Conservation (phyloP, 257 asterid genomes). For the Buddleja alternifolia region DNA sequence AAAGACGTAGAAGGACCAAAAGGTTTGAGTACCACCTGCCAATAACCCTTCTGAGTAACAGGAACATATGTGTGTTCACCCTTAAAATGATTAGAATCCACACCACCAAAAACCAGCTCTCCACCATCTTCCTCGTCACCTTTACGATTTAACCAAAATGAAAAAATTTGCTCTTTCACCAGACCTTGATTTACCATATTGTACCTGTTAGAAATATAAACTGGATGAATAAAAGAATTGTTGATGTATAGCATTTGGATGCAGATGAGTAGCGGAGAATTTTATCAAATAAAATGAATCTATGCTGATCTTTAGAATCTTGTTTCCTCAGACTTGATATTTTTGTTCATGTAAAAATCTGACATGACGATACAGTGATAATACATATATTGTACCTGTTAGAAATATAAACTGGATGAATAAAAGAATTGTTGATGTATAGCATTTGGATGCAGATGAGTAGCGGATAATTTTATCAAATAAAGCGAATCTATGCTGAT, state of each 20-base stretch:
- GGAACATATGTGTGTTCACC: slow-evolving; percentile 84
- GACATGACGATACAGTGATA: too few relatives aligned
- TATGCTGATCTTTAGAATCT: background rate
- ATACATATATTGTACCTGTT: slow-evolving; percentile 57
- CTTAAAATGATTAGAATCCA: slow-evolving; percentile 74
- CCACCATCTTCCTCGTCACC: slow-evolving; percentile 75
- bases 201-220: slow-evolving; percentile 54
- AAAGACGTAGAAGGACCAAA: background rate
- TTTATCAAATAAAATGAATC: background rate
- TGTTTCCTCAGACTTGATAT: background rate
- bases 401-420: slow-evolving; percentile 4
- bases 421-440: background rate
- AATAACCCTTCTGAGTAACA: slow-evolving; percentile 84
- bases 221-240: background rate
- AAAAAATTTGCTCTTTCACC: slow-evolving; percentile 67
- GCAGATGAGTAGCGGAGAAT: background rate
- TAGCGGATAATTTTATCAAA: background rate
- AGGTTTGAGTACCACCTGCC: slow-evolving; percentile 67
- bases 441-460: background rate
- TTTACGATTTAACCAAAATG: slow-evolving; percentile 84
- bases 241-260: background rate
- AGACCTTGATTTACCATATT: slow-evolving; percentile 81
- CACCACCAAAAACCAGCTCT: slow-evolving; percentile 91
- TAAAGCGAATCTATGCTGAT: background rate
- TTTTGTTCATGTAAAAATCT: background rate